Evolutionary conservation across 2,329 filamentous ascomycete species (phyloP), one percentile per base, ranked within the genome.

Genomic region (Botrytis sinoallii): DNA sequence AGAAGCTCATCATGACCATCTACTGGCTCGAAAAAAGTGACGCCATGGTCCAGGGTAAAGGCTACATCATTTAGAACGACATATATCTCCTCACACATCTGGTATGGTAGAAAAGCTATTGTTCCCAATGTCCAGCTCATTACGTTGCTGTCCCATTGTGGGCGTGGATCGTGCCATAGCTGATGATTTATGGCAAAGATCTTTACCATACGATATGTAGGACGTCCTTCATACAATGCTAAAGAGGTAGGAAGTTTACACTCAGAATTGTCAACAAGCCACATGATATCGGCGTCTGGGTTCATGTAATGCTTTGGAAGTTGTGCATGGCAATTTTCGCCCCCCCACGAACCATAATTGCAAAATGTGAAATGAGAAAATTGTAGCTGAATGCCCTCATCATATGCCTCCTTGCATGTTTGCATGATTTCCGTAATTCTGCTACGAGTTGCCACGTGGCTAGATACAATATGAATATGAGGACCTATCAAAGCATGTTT

Each of bases 271-370:
- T 40, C 32, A 48, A 48, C 25, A 4, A 71, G 38, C 57, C 42
- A 71, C 22, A 64, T 38, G 25, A 48, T 64, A 38, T 71, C 69
- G 12, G 60, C 22, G 32, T 71, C 32, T n/a, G 59, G 59, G 25
- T 71, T 46, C 69, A 71, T 71, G 14, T 71, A 71, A 22, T 71
- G 59, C 12, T 48, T 71, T 20, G 69, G 69, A 40, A 71, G 69
- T 8, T n/a, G 25, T 29, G 40, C 59, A 16, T 61, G 69, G 12
- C 3, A 40, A 32, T 52, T 65, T 0, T 35, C 16, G 32, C 6
- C 10, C 3, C 10, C 29, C 42, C 42, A 35, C 25, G 6, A 32
- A 70, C 4, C 9, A 32, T 71, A 63, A 12, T 71, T 44, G 12
- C 59, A 63, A 25, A 64, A 40, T 8, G 59, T 64, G 42, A 40